Base-by-base conservation (phyloP, 495 filamentous ascomycete species). In the Neurospora pannonica region DNA sequence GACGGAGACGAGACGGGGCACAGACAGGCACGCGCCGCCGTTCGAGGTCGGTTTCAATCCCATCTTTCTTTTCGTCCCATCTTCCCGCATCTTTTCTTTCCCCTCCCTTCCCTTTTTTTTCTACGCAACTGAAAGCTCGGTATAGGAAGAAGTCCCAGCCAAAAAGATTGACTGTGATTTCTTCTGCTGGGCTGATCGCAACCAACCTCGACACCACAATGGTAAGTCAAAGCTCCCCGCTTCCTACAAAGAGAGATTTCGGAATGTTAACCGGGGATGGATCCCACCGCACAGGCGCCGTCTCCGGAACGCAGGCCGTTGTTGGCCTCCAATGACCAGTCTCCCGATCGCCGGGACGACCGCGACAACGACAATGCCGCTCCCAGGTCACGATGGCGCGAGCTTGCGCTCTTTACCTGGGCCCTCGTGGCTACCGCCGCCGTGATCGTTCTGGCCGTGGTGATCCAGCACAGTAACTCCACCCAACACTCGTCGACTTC, bases 341-440 rank as follows among this genome's bases (percentile, higher is more conserved):
- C 71, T 38, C 75, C 80, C 28, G 74, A 74, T 38, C 72, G 76
- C 48, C 79, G 79, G 28, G 75, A 76, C 40, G 73, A 75, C 43
- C 75, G 60, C 71, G 80, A 77, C 74, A 76, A 81, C 54, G 79
- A 77, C 75, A 78, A 82, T 72, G 76, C 77, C 77, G 78, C 80
- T 21, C 74, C 46, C 70, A 42, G 70, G 48, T 74, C 77, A 43
- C 77, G 81, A 46, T 8, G 82, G 40, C 82, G 86, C 42, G 87
- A 97, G 76, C 80, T 94, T 70, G 89, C 91, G 5, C 81, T 97
- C 46, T 94, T 97, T 76, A 83, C 88, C 34, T 99, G 96, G 95
- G 95, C 95, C 19, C 77, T 97, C 17, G 79, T 96, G n/a, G 97
- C 95, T 7, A 98, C 95, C 0, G 88, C 91, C 28, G 88, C 86